phyloP scores from a whole-genome alignment of 2,329 filamentous ascomycete species.

The Pestalotiopsis sp. region DNA sequence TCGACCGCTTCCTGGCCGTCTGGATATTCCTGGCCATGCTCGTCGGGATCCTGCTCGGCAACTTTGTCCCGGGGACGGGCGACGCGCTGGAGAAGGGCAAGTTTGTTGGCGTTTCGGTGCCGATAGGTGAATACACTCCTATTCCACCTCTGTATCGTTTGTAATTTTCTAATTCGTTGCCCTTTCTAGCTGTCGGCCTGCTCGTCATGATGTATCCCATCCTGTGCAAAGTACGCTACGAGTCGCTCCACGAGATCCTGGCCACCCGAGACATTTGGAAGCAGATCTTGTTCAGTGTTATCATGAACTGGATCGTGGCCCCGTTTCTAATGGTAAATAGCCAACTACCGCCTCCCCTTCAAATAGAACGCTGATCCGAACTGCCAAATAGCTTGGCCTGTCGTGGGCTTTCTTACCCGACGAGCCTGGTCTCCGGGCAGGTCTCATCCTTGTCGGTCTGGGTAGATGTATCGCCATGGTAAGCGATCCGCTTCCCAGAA shows the following conservation, averaged over 20 bases:
- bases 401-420: conserved; percentile 71
- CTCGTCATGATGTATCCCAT: conserved; percentile 96
- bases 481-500: conserved; percentile 17
- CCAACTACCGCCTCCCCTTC: no score
- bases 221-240: conserved; percentile 81
- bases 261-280: conserved; percentile 67
- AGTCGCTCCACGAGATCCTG: conserved; percentile 71
- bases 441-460: conserved; percentile 80
- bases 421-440: conserved; percentile 58
- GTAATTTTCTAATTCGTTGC: no score
- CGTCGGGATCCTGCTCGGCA: conserved; percentile 74
- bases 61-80: conserved; percentile 67
- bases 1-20: conserved; percentile 65
- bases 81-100: conserved; percentile 67
- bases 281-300: conserved; percentile 75
- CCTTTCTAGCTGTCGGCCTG: conserved; percentile 66
- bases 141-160: no score
- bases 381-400: conserved; percentile 54
- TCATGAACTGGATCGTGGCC: conserved; percentile 82
- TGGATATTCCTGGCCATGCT: conserved; percentile 83
- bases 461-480: conserved; percentile 91
- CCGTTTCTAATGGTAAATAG: conserved; percentile 74
- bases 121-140: no score
- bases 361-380: neutral
- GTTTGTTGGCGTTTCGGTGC: conserved; percentile 59